Base-by-base conservation (phyloP, 1,284 basidiomycete genomes). In the Cystobasidium sp. region DNA sequence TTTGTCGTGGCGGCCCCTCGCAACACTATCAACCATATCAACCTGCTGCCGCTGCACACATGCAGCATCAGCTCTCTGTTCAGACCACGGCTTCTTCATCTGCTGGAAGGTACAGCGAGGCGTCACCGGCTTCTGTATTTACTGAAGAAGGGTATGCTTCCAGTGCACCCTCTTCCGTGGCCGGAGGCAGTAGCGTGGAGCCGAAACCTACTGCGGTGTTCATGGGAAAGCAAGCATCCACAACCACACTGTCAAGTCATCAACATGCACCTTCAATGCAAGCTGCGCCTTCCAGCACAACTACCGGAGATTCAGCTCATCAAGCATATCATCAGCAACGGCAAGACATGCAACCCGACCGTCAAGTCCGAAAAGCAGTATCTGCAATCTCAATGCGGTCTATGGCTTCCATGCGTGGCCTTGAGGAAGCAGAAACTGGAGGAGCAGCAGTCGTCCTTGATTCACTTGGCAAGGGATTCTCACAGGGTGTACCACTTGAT, bases 401-500 rank as follows among this genome's bases (percentile, higher is more conserved):
- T 6, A 31, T 49, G 31, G 65, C 73, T 22, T 73, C 76, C 24
- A 76, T 76, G 74, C 65, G 63, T n/a, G 76, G 76, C 7, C 62
- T 76, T 1, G 55, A 73, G 43, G 63, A 53, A 31, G 76, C 74
- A 37, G 70, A 76, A 24, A 75, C 69, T 18, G 76, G 76, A 22
- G 70, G 76, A 31, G 49, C 74, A 7, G 74, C 75, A 43, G 68
- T 77, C 44, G 59, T 67, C 44, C 69, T 73, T 39, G 76, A 77
- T 24, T 51, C 58, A 8, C 69, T 71, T 7, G 65, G 62, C 10
- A 66, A 64, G 52, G 70, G 47, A 43, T 59, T 43, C 9, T 31
- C 20, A 22, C 58, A 67, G 16, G 74, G 63, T 44, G 55, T 67
- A 47, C 47, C 24, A 6, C 24, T 47, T 20, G 67, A 68, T 49